These are phyloP conservation scores for Lecanicillium sp. DNA, from an alignment of 2,329 filamentous ascomycete genomes.

Conservation along the genomic window DNA sequence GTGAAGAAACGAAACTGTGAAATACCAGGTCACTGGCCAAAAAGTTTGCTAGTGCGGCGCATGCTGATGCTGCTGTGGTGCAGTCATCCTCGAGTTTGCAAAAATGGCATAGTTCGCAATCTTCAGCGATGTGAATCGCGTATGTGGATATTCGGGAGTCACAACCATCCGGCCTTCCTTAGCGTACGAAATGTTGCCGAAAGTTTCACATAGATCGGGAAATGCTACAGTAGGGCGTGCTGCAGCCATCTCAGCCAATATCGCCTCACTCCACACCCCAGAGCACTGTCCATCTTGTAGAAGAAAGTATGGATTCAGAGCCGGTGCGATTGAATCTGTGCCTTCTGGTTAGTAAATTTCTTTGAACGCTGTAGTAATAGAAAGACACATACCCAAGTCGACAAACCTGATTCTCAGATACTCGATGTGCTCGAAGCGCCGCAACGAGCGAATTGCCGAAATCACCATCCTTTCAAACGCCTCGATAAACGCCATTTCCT, in stretches of 20 bases:
- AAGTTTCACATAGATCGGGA: conserved; percentile 55
- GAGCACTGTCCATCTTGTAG: conserved; percentile 53
- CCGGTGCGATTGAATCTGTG: conserved; percentile 59
- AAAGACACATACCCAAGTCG: conserved; percentile 49
- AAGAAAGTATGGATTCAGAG: conserved; percentile 66
- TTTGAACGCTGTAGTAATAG: neutral
- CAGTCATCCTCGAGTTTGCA: conserved; percentile 12
- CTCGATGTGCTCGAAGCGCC: conserved; percentile 49
- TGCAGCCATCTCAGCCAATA: conserved; percentile 51
- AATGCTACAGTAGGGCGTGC: conserved; percentile 53
- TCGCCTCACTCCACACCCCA: conserved; percentile 65
- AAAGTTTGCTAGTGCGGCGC: too few relatives aligned
- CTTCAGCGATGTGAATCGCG: conserved; percentile 47
- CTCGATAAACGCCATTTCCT: conserved; percentile 63
- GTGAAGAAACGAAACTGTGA: too few relatives aligned
- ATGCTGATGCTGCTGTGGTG: too few relatives aligned
- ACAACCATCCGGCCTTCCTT: conserved; percentile 53
- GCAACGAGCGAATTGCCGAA: conserved; percentile 53
- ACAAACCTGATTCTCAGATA: conserved; percentile 67
- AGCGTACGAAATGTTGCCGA: conserved; percentile 50
- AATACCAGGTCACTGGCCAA: too few relatives aligned
- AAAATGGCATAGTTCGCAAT: conserved; percentile 49
- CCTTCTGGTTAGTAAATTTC: conserved; percentile 14
- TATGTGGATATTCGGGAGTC: conserved; percentile 45
- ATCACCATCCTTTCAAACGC: conserved; percentile 64